Conservation (phyloP, 371 early-diverging fungal genomes). For the Mortierella polycephala region DNA sequence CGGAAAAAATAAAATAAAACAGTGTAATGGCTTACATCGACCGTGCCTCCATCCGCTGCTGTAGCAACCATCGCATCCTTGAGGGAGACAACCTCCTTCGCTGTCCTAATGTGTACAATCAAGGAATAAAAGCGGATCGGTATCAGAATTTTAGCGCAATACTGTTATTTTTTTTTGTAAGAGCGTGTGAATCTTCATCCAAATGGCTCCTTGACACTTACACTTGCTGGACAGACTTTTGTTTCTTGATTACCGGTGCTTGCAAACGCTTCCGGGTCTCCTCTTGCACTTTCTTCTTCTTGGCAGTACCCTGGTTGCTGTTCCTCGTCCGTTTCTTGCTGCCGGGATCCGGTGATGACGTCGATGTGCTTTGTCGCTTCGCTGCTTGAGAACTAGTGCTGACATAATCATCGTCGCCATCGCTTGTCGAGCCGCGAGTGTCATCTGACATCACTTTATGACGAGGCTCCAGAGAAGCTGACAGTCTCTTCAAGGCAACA, state of each 20-base stretch:
- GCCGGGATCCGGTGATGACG: neutral
- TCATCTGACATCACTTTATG: neutral
- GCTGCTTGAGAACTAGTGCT: slow-evolving; percentile 8
- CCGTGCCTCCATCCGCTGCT: no score
- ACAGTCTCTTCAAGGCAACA: neutral
- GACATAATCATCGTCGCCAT: slow-evolving; percentile 7
- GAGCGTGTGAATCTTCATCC: slow-evolving; percentile 2
- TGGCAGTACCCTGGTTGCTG: slow-evolving; percentile 10
- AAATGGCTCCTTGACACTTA: neutral
- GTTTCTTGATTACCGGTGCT: slow-evolving; percentile 8
- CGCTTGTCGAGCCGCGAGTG: neutral
- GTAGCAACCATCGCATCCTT: no score
- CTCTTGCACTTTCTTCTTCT: slow-evolving; percentile 18
- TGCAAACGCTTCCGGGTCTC: neutral
- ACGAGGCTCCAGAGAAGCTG: neutral
- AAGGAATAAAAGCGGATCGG: no score
- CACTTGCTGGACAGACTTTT: slow-evolving; percentile 6
- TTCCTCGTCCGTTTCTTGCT: slow-evolving; percentile 28
- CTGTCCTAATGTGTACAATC: no score
- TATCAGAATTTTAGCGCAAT: neutral
- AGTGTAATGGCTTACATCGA: no score
- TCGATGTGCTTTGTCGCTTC: slow-evolving; percentile 17
- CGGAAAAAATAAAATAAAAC: neutral
- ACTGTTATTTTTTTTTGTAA: neutral
- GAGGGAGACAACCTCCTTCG: no score